Base-by-base conservation (phyloP, 2,329 filamentous ascomycete genomes). In the Ophiostoma australiae region DNA sequence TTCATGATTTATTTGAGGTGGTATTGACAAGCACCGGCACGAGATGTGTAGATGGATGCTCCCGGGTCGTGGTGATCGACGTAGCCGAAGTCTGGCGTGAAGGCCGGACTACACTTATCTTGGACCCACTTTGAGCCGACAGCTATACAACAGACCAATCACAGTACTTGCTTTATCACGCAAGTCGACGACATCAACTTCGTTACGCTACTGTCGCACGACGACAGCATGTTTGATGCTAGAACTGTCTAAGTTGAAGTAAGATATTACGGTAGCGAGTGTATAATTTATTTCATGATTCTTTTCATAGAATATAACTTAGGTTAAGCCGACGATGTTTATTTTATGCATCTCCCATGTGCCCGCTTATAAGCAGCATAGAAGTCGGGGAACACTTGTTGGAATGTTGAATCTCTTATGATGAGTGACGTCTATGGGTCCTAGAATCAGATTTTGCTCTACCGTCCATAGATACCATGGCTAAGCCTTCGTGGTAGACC, bases 91-190 rank as follows among this genome's bases (percentile, higher is more conserved):
- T 11, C 23, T 27, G 52, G 52, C 4, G 52, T 17, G 52, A 7
- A 17, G 6, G 11, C 52, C 52, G 52, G 23, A 23, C 52, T 58
- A 23, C 52, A 58, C 52, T 27, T 58, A 58, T 48, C n/a, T 3
- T 11, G 52, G 52, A 58, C 52, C 52, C 52, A 58, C 52, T 27
- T 58, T 58, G 23, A 58, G 23, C 52, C 52, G 52, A 58, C 52
- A 27, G 8, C 52, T 58, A 58, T 58, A 58, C n/a, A 27, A 11
- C 23, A 1, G 23, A 8, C 52, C n/a, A 58, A 58, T 58, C n/a
- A 58, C 8, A 58, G 10, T 5, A 58, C 52, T 58, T 27, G 52
- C 52, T 58, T 58, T 58, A 58, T 23, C 52, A 58, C 52, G 23
- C 52, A 31, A 31, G n/a, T 31, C n/a, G n/a, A 58, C 52, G 11